A percentile compares a stretch with the other conserved stretches of the same genome.
These are phyloP conservation scores for Amaranthus palmeri DNA, from an alignment of 148 eudicot species.

Conservation along the genomic window DNA sequence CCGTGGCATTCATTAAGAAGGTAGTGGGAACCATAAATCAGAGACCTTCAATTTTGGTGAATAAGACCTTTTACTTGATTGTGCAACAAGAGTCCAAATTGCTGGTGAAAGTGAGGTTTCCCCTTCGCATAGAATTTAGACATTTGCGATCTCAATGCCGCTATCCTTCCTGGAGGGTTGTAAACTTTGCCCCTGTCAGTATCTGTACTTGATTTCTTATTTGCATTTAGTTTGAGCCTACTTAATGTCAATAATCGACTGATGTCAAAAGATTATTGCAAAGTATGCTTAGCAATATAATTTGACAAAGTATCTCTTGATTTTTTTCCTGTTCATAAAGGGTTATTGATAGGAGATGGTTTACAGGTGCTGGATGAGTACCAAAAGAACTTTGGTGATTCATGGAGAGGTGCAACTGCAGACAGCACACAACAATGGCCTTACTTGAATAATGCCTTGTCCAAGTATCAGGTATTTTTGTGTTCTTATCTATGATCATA, in stretches of 20 bases:
- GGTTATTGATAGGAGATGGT: constrained; percentile 14
- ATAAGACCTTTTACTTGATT: no score
- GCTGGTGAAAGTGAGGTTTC: no score
- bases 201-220: background rate
- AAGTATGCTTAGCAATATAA: background rate
- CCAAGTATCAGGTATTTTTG: constrained; percentile 65
- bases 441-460: constrained; percentile 70
- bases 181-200: background rate
- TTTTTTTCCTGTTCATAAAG: background rate
- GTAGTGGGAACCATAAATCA: no score
- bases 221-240: background rate
- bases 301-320: background rate
- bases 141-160: no score
- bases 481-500: background rate
- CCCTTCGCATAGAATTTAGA: no score
- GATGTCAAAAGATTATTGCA: background rate
- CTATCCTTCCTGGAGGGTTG: background rate
- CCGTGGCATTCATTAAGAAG: no score
- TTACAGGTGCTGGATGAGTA: constrained; percentile 82
- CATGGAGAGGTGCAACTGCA: constrained; percentile 63
- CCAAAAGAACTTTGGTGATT: constrained; percentile 75
- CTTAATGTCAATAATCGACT: background rate
- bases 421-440: constrained; percentile 84
- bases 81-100: no score
- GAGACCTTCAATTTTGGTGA: no score